Evolutionary conservation across 2,329 filamentous ascomycete species (phyloP), one percentile per base, ranked within the genome.

Genomic region (Talaromyces pinophilus): DNA sequence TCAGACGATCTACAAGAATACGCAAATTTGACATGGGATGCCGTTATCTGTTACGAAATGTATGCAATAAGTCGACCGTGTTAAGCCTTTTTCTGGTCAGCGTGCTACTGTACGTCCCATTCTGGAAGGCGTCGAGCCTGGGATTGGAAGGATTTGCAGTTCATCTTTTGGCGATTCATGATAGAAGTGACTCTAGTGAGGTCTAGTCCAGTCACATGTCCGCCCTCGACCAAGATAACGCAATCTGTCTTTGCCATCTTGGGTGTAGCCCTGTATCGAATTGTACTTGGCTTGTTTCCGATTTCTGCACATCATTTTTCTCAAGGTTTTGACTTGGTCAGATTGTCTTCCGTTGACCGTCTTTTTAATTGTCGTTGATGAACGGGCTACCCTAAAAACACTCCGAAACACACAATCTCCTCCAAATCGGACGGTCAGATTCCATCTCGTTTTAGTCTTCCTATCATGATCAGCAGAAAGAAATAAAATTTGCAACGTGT

Each of bases 31-130:
- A 17, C 30, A 52, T 48, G 60, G 17, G 19, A 62, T 62, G 60
- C 60, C 60, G 60, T 54, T 62, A 62, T 62, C 46, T 62, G 54
- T 38, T 57, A 57, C 54, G n/a, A 38, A 17, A 57, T 57, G n/a
- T 30, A 57, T 38, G 54, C 54, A 55, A 55, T 55, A 35, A 52
- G 22, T 33, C 50, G 30, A 22, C 54, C 22, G 2, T 40, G 15
- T 15, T 57, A 38, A 38, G 30, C 33, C 7, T 33, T 54, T 54
- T 54, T 54, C 48, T 28, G 22, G 48, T 52, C 48, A 28, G 22
- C 19, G 11, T 48, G 46, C 48, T 54, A 54, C 28, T 33, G 17
- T n/a, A 13, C 48, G 17, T 54, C 50, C 28, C 28, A 33, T n/a
- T 33, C 2, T 17, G 50, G 50, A 54, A 54, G 50, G 50, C 50